Percentiles rank a stretch among this genome's conserved stretches.
These are phyloP conservation scores for Chenopodium formosanum DNA, from an alignment of 148 eudicot genomes.

Conservation along the genomic window DNA sequence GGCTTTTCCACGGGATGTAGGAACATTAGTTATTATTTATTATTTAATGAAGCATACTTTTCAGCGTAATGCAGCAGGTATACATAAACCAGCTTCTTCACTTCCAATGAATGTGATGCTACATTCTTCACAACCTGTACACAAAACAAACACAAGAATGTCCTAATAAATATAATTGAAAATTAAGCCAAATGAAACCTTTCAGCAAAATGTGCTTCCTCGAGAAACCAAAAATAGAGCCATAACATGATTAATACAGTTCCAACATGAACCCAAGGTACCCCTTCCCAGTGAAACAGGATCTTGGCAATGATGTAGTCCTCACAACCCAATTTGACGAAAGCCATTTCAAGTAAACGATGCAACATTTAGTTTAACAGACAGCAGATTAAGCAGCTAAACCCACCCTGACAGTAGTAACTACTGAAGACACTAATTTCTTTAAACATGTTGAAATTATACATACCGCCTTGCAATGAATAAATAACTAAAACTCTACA, in stretches of 20 bases:
- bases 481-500: not conserved
- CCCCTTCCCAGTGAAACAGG: not conserved
- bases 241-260: not conserved
- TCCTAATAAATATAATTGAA: conserved; percentile 20
- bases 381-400: not conserved
- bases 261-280: not conserved
- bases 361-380: not conserved
- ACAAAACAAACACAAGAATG: conserved; percentile 14
- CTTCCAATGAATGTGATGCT: conserved; percentile 89
- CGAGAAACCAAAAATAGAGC: not conserved
- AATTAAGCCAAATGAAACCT: not conserved
- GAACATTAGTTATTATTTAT: not conserved
- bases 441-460: not conserved
- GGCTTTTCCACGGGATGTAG: not conserved
- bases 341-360: not conserved
- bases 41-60: conserved; percentile 55
- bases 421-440: not conserved
- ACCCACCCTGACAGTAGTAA: not conserved
- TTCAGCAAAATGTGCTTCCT: conserved; percentile 1
- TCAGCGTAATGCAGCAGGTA: conserved; percentile 96
- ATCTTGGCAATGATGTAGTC: not conserved
- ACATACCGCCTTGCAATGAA: not conserved
- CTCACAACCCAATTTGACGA: not conserved
- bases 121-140: conserved; percentile 95
- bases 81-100: conserved; percentile 97